Evolutionary conservation across 2,329 filamentous ascomycete species (phyloP).

Genomic region (Simplicillium aogashimaense): DNA sequence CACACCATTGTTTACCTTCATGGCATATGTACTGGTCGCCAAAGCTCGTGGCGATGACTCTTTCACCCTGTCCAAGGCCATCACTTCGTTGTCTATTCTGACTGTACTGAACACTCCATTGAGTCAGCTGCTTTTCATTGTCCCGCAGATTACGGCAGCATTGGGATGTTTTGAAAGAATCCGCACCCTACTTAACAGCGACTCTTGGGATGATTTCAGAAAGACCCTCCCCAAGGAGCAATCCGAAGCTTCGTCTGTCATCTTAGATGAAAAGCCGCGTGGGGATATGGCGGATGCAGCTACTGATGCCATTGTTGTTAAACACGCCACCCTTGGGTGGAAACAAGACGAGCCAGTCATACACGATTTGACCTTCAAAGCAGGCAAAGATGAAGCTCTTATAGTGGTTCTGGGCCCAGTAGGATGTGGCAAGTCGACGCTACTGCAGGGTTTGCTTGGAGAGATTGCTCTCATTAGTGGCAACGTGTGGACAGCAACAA

Average conservation of each 20-base stretch:
- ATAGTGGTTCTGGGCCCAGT: slow-evolving; percentile 3
- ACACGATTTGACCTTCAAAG: slow-evolving; percentile 6
- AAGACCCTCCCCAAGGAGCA: no score
- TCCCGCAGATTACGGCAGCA: slow-evolving; percentile 1
- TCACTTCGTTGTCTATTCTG: slow-evolving; percentile 3
- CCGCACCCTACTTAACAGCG: slow-evolving; percentile 2
- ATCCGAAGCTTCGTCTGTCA: no score
- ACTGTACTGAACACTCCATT: slow-evolving; percentile 2
- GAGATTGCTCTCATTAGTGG: slow-evolving; percentile 2
- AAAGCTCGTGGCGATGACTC: slow-evolving; percentile 1
- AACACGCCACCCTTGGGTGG: slow-evolving; percentile 5
- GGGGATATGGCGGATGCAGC: no score
- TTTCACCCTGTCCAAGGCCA: slow-evolving; percentile 4
- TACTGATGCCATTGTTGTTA: slow-evolving; percentile 3
- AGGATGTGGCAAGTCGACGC: slow-evolving; percentile 5
- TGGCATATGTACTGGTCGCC: slow-evolving; percentile 3
- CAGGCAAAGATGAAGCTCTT: slow-evolving; percentile 2
- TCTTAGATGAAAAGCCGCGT: no score
- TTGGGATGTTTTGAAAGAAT: slow-evolving; percentile 5
- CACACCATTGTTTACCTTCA: slow-evolving; percentile 4
- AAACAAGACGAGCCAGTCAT: slow-evolving; percentile 2
- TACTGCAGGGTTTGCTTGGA: slow-evolving; percentile 3
- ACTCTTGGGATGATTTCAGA: no score
- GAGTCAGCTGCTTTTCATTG: background rate
- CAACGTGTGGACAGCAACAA: background rate